Percentiles rank a stretch among this genome's conserved stretches.
These are phyloP conservation scores for Priceomyces carsonii DNA, from an alignment of 805 yeast genomes.

Conservation along the genomic window DNA sequence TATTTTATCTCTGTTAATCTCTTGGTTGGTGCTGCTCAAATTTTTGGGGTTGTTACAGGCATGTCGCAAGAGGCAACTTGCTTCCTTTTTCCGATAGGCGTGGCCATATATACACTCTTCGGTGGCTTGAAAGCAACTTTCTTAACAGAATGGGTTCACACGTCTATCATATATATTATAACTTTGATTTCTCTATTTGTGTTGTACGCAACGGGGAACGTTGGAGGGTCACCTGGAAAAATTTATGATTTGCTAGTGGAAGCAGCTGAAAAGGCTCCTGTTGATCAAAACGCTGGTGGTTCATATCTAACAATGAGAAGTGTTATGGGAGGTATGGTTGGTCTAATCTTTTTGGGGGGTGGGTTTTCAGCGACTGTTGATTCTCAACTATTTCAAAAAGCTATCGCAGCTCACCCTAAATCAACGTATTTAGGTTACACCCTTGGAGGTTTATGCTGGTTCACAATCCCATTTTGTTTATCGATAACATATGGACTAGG, in stretches of 20 bases:
- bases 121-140: too few relatives aligned
- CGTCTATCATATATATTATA: slow-evolving; percentile 44
- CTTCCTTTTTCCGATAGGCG: slow-evolving; percentile 55
- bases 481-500: slow-evolving; percentile 29
- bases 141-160: slow-evolving; percentile 74
- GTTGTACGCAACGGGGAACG: slow-evolving; percentile 36
- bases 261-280: slow-evolving; percentile 16
- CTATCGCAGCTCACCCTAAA: slow-evolving; percentile 45
- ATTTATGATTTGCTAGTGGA: slow-evolving; percentile 43
- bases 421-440: slow-evolving; percentile 44
- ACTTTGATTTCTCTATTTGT: too few relatives aligned
- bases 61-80: slow-evolving; percentile 47
- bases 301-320: slow-evolving; percentile 5
- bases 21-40: slow-evolving; percentile 47
- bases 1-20: too few relatives aligned
- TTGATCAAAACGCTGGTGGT: slow-evolving; percentile 12
- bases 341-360: slow-evolving; percentile 23
- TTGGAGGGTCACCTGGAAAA: slow-evolving; percentile 46
- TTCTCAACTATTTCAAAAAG: slow-evolving; percentile 42
- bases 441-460: slow-evolving; percentile 50
- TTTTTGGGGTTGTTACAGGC: slow-evolving; percentile 41
- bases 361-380: too few relatives aligned
- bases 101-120: slow-evolving; percentile 71
- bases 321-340: slow-evolving; percentile 1
- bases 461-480: slow-evolving; percentile 41